Evolutionary conservation across 257 asterid species (phyloP), one percentile per base, ranked within the genome.

Genomic region (Cinchona pubescens): DNA sequence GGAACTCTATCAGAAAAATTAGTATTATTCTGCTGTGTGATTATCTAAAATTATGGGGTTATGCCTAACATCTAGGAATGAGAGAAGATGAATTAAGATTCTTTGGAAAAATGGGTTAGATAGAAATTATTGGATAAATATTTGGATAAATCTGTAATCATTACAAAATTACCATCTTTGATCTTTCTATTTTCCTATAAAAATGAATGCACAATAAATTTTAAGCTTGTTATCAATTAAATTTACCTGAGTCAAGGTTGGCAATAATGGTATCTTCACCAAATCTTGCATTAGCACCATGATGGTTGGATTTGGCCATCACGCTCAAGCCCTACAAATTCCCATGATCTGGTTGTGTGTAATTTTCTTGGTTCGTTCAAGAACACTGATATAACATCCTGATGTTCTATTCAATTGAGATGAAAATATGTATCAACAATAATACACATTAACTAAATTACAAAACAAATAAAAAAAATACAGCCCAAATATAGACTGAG

Each of bases 341-440:
- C 91, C 98, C 98, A 92, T 65, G 98, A 92, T 75, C 97, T 88
- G 21, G 98, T 92, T 61, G 98, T 94, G 84, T 94, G 97, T 62
- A 94, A 59, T 82, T 88, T 86, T 48, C 87, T 87, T 43, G 93
- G 96, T 59, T 72, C 86, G 82, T 94, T 92, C 81, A 88, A 79
- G 83, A 94, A 92, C n/a, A 94, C 93, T 9, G 98, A 92, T 30
- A 89, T 79, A 69, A 94, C 97, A 29, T 72, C 67, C 1, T 92
- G 96, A 79, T 92, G 91, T 79, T 73, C 98, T 94, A 87, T n/a
- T n/a, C n/a, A 79, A 84, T 64, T 61, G n/a, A 35, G 34, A 45
- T 27, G 38, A 42, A 67, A 59, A 23, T 29, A 53, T 5, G 25
- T 15, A 53, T 23, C 60, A 53, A 3, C 34, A 42, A 0, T 23